Base-by-base conservation (phyloP, 768 basidiomycete genomes). In the Agaricus blazei region DNA sequence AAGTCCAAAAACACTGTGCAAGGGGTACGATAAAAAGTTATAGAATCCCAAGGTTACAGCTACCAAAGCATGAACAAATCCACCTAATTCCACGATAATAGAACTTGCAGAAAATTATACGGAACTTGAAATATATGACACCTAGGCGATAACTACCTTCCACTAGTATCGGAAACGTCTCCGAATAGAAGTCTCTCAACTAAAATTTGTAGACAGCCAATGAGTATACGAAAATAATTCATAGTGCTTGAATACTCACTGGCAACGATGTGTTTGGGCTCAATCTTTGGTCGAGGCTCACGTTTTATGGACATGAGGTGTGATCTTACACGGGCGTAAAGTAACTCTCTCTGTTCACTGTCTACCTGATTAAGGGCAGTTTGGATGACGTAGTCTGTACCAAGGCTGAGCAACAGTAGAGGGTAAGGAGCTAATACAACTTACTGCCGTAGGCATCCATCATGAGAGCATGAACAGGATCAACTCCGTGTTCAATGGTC, bases 371-470 rank as follows among this genome's bases (percentile, higher is more conserved):
- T 72, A 51, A 95, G 71, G 2, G 90, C 88, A 29, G 87, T 81
- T 67, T 93, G 92, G 43, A 93, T 77, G 56, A 94, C 92, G 65
- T 93, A 94, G 68, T 93, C 90, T 93, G 43, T 53, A 4, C n/a
- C 11, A 34, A 24, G 11, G 15, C 45, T 26, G 27, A 24, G 36
- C 9, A 47, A 29, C 41, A 19, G 4, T 46, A n/a, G 46, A 27
- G 24, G 19, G 3, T 44, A 9, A 28, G 26, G 42, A 40, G n/a
- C 28, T 28, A 36, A 31, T 28, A 37, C 12, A 12, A 81, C 92
- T 65, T 65, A 94, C 87, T 93, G 48, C 87, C 91, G 70, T 81
- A 94, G 63, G 90, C 90, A 65, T 96, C 91, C 70, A 89, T 89
- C 82, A 95, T 89, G 77, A 82, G 75, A 69, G 83, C 81, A 2